Base-by-base conservation (phyloP, 169 alveolate genomes). In the Eimeria nieschulzi region DNA sequence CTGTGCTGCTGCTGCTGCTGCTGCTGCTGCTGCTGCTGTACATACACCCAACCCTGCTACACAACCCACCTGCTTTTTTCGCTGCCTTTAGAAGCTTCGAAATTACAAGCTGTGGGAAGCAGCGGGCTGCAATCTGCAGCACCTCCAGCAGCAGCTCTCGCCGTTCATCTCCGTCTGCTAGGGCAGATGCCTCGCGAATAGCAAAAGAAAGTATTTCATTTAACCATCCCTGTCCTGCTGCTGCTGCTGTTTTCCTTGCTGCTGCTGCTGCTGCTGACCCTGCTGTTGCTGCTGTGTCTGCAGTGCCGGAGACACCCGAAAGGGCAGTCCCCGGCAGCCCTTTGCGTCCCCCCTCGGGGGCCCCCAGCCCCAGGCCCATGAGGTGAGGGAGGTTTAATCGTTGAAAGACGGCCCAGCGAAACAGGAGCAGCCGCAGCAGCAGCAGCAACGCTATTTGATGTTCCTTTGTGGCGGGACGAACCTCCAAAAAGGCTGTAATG, bases 401-500 rank as follows among this genome's bases (percentile, higher is more conserved):
- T 23, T 21, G 33, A 23, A 6, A 9, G 17, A 78, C 53, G 54
- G 53, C 53, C 55, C 51, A 53, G n/a, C 86, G 86, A 25, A 78
- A 78, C n/a, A 78, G 53, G 9, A 78, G 86, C n/a, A 54, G 23
- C 25, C 86, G 86, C 86, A 78, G 86, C 86, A 78, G 86, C 86
- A 78, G 86, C 55, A 78, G 71, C 86, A 78, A 51, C 54, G 64
- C 86, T 15, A 78, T 15, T 21, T 78, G 86, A n/a, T 78, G 86
- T 21, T 78, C 71, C 86, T 78, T 53, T 23, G 86, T 55, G 26
- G 86, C 86, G 2, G 86, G 55, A 15, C n/a, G 54, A 13, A 78
- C 71, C 53, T 78, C 86, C 5, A 78, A 51, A 55, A 54, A 78
- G 15, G 86, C 71, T n/a, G 15, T 78, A 5, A 78, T 78, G 8